Evolutionary conservation across 2,329 filamentous ascomycete species (phyloP), one percentile per base, ranked within the genome.

Genomic region (Aspergillus japonicus): DNA sequence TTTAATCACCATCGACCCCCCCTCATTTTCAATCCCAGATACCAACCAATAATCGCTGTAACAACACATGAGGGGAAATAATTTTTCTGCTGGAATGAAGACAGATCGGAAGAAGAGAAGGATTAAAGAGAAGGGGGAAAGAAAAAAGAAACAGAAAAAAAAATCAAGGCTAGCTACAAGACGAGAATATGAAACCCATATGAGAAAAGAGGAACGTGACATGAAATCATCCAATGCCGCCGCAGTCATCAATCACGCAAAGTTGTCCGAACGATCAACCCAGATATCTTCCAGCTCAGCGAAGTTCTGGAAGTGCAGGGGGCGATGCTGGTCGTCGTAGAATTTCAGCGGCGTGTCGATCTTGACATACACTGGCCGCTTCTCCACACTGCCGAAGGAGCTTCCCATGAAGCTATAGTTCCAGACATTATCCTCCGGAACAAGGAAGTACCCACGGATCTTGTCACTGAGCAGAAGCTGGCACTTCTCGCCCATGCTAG

Each of bases 391-490:
- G 14, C 89, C 87, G 73, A 98, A 99, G 0, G 88, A 87, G 66
- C 88, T 92, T 57, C 95, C 95, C 88, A 98, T 92, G 83, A 99
- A 99, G 76, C 90, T 95, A 81, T 97, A 99, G 78, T 99, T 99
- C 95, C 95, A 99, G 62, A 89, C 84, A 63, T 88, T 88, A 57
- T 89, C 89, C 71, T 97, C 93, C 0, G 95, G 95, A 23, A 98
- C 92, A 57, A 99, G 81, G 86, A 99, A 99, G 81, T 93, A 98
- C 29, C 95, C 96, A 68, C 90, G 87, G 75, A 97, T 96, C 75
- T 93, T 91, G 69, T 97, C 94, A 65, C 91, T 96, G 56, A 99
- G 85, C 29, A 99, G 81, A 57, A 99, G 81, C 80, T 99, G 96
- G 68, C 92, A 92, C 81, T 98, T 98, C 77, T 96, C 90, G 55